phyloP scores from a whole-genome alignment of 495 filamentous ascomycete species.

The Talaromyces liani region DNA sequence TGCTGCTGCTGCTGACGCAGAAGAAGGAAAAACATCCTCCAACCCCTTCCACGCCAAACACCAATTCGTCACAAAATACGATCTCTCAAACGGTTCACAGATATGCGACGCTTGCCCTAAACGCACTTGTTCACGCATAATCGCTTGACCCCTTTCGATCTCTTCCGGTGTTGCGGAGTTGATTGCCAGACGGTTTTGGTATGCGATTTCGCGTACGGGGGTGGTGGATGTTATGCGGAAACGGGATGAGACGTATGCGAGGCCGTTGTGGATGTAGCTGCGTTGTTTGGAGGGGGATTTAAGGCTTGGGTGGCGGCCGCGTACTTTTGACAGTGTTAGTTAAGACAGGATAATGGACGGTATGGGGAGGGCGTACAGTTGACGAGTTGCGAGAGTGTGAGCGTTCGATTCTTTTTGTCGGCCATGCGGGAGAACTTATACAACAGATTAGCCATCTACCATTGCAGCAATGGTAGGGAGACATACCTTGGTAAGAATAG shows the following conservation, averaged over 20 bases:
- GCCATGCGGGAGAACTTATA: neutral
- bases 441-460: neutral
- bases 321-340: neutral
- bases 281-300: neutral
- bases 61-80: neutral
- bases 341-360: neutral
- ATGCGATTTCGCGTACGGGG: neutral
- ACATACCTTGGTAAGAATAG: neutral
- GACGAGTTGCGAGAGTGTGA: neutral
- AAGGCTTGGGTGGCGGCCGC: neutral
- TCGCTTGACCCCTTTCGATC: neutral
- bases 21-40: neutral
- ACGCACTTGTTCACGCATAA: neutral
- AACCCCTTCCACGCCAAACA: neutral
- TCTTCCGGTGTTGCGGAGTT: neutral
- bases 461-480: neutral
- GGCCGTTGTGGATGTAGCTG: neutral
- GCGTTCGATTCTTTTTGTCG: neutral
- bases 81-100: neutral
- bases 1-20: neutral
- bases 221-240: neutral
- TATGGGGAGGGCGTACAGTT: neutral
- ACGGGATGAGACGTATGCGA: neutral
- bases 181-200: neutral
- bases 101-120: neutral